Evolutionary conservation across 2,329 filamentous ascomycete species (phyloP).

Genomic region (Cladophialophora chaetospira): DNA sequence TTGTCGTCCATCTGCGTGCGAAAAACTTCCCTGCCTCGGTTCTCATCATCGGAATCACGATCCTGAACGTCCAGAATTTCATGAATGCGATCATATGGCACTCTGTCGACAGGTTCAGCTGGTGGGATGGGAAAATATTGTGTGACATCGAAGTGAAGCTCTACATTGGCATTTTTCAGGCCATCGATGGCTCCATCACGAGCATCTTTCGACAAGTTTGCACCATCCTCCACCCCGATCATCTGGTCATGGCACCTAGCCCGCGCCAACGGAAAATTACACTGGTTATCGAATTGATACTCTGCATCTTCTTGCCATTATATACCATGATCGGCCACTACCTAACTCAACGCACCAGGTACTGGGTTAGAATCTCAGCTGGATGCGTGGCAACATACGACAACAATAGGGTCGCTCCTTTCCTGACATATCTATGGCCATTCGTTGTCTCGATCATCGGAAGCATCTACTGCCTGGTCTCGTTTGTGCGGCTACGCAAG

Average conservation of each 20-base stretch:
- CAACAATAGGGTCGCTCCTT: conserved; percentile 59
- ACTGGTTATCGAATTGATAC: conserved; percentile 53
- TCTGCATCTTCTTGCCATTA: conserved; percentile 59
- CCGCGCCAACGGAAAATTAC: conserved; percentile 51
- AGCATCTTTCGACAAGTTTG: conserved; percentile 65
- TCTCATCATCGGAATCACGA: conserved; percentile 58
- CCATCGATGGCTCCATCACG: conserved; percentile 54
- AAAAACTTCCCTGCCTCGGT: conserved; percentile 62
- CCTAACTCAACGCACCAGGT: conserved; percentile 61
- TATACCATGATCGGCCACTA: conserved; percentile 60
- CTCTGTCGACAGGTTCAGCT: conserved; percentile 54
- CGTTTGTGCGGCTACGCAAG: conserved; percentile 61
- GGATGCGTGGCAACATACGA: conserved; percentile 56
- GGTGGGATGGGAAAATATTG: conserved; percentile 61
- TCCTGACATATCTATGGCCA: conserved; percentile 59
- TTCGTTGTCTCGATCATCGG: conserved; percentile 56
- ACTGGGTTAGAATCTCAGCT: conserved; percentile 47
- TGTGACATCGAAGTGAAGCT: conserved; percentile 68
- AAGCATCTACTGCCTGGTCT: conserved; percentile 62
- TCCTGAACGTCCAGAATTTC: conserved; percentile 61
- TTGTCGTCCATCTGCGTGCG: conserved; percentile 62
- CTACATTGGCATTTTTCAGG: conserved; percentile 55
- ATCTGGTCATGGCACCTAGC: conserved; percentile 54
- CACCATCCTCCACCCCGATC: conserved; percentile 61
- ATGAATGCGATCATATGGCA: conserved; percentile 68